Conservation (phyloP, 495 filamentous ascomycete genomes). For the Bacidia gigantensis region DNA sequence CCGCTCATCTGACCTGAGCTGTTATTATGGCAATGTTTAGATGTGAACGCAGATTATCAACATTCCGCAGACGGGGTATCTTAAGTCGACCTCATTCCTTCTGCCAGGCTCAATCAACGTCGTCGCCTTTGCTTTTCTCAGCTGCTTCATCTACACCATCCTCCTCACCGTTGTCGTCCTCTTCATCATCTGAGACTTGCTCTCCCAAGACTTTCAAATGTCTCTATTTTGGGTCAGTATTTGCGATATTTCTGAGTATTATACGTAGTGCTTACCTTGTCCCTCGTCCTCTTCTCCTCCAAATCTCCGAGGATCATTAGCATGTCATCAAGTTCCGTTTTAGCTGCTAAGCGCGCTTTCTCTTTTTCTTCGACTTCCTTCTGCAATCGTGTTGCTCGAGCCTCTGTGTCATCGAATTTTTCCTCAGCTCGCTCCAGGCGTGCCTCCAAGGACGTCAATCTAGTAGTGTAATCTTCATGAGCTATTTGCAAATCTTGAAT, state of each 20-base stretch:
- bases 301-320: slow-evolving; percentile 78
- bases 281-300: slow-evolving; percentile 68
- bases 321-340: slow-evolving; percentile 69
- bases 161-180: slow-evolving; percentile 52
- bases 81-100: background rate
- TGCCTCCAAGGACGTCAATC: slow-evolving; percentile 32
- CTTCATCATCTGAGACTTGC: slow-evolving; percentile 65
- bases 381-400: slow-evolving; percentile 22
- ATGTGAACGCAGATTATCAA: background rate
- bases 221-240: slow-evolving; percentile 36
- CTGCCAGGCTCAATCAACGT: slow-evolving; percentile 9
- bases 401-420: slow-evolving; percentile 26
- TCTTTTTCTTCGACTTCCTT: slow-evolving; percentile 39
- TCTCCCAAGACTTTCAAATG: slow-evolving; percentile 60
- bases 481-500: slow-evolving; percentile 44
- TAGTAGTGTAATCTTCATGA: slow-evolving; percentile 39
- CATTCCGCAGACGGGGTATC: background rate
- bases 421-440: slow-evolving; percentile 27
- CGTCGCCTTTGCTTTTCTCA: slow-evolving; percentile 14
- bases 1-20: no score
- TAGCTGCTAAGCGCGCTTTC: slow-evolving; percentile 47
- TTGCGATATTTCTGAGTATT: background rate
- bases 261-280: slow-evolving; percentile 48
- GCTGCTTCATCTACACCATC: slow-evolving; percentile 42
- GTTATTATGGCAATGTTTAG: slow-evolving; percentile 3